Percentiles rank a stretch among this genome's conserved stretches.
Evolutionary conservation across 73 alveolate species (phyloP).

Genomic region (Paramecium sexaurelia): DNA sequence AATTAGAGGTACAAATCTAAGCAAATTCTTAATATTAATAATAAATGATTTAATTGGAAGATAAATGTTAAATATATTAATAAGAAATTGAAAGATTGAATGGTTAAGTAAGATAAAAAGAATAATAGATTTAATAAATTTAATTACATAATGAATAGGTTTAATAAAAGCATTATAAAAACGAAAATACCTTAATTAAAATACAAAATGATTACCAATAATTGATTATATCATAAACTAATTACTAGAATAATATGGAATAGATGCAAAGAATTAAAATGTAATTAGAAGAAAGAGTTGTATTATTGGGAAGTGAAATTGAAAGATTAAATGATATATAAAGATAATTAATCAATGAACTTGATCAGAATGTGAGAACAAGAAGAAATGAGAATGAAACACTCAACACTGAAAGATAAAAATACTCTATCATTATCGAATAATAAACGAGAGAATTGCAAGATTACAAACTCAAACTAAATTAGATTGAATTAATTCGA

Average conservation of each 20-base stretch:
- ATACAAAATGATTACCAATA: not conserved
- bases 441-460: not conserved
- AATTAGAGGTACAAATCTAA: not conserved
- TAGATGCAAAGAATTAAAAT: not conserved
- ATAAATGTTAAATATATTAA: not conserved
- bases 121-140: not conserved
- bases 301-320: conserved; percentile 27
- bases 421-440: not conserved
- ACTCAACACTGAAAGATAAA: not conserved
- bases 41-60: not conserved
- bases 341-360: not conserved
- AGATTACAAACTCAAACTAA: not conserved
- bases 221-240: not conserved
- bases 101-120: conserved; percentile 21
- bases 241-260: not conserved
- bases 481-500: not conserved
- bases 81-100: not conserved
- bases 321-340: conserved; percentile 8
- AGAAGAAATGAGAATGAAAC: conserved; percentile 8
- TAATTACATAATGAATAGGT: not conserved
- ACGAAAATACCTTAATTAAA: not conserved
- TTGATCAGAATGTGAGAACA: not conserved
- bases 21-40: not conserved
- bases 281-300: conserved; percentile 49
- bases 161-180: not conserved